Base-by-base conservation (phyloP, 1,284 basidiomycete species). In the Cronartium ribicola region DNA sequence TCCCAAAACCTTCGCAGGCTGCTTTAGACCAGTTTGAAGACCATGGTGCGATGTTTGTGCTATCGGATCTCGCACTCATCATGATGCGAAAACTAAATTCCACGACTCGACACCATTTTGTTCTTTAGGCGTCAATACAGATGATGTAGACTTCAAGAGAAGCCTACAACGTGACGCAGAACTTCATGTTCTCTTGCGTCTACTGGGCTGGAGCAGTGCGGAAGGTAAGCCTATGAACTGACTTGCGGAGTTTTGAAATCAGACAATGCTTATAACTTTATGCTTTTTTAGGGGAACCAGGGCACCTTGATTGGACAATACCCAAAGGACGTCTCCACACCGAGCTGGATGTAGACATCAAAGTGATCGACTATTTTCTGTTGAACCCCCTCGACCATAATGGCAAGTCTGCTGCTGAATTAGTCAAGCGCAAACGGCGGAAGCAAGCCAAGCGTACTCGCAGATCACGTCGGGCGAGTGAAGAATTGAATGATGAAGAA, bases 291-390 rank as follows among this genome's bases (percentile, higher is more conserved):
- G 69, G 65, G 39, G 29, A 63, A 37, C 60, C 60, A 11, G 69
- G 62, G 41, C 51, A 48, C 8, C 69, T 71, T 63, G 11, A 40
- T 79, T 94, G 92, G 92, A 87, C 86, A 74, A 85, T 93, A 68
- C 90, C 91, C 43, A 85, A 86, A 20, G 82, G 83, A n/a, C 84
- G 90, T 70, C 79, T 85, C 14, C 88, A 88, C 0, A 81, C 85
- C 5, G 86, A 89, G 61, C 83, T 92, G 41, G 85, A 87, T 80
- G 84, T 85, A 59, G 87, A 85, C 67, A 82, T 89, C 78, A 86
- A 85, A 75, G 87, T 91, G 76, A 89, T 93, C 81, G 85, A 88
- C 79, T 87, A 90, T 81, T 92, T 87, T 83, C 84, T 92, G 76
- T 84, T 86, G 79, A 85, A 84, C 59, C 91, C 91, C 0, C 84